Evolutionary conservation across 2,329 filamentous ascomycete genomes (phyloP).

Genomic region (Penicillium sp.): DNA sequence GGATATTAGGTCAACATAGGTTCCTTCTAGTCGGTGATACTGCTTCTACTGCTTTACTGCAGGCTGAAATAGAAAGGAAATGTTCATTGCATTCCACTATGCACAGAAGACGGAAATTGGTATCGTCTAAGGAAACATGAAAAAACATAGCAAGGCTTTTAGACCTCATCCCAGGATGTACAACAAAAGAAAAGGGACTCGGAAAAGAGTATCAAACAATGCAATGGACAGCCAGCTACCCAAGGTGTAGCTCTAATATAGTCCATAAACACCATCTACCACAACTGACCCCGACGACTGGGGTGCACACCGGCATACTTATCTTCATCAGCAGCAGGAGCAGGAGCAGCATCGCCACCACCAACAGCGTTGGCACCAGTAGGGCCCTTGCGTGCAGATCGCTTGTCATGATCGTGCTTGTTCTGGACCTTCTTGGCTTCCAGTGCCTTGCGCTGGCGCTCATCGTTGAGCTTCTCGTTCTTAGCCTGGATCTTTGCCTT

Average conservation of each 20-base stretch:
- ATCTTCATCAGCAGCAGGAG: conserved; percentile 17
- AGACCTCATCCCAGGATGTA: neutral
- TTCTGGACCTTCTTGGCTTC: conserved; percentile 47
- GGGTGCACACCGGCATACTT: conserved; percentile 44
- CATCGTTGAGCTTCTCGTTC: conserved; percentile 79
- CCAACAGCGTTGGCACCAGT: conserved; percentile 24
- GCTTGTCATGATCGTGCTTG: conserved; percentile 1
- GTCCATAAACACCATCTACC: conserved; percentile 8
- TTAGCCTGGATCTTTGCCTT: conserved; percentile 78
- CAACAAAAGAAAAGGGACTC: neutral
- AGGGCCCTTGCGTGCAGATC: conserved; percentile 14
- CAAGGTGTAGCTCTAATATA: neutral
- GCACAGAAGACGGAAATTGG: conserved; percentile 3
- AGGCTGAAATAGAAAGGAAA: neutral
- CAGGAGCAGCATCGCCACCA: neutral
- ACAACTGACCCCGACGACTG: conserved; percentile 43
- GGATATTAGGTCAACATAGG: too few relatives aligned
- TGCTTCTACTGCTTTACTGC: neutral
- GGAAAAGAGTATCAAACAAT: neutral
- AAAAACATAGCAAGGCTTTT: neutral
- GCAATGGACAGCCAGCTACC: neutral
- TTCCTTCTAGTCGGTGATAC: neutral
- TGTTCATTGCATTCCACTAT: conserved; percentile 1
- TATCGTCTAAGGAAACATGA: neutral
- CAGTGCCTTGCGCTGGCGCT: conserved; percentile 57